Conservation (phyloP, 2,329 filamentous ascomycete species). For the Colletotrichum sansevieriae region DNA sequence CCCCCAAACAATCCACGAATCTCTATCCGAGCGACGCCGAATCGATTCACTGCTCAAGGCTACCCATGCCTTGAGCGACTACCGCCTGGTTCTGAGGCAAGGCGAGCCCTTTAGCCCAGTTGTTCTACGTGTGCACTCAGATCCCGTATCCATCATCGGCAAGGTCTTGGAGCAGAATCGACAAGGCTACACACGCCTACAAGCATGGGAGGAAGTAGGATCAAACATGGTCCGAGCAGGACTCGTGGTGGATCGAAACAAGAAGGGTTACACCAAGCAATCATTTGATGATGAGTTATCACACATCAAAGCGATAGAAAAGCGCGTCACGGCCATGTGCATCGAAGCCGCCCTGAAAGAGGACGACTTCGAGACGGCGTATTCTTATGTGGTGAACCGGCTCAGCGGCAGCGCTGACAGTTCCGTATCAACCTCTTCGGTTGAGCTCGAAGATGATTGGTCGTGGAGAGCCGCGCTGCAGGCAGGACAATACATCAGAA, state of each 20-base stretch:
- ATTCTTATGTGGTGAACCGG: conserved; percentile 83
- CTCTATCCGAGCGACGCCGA: conserved; percentile 64
- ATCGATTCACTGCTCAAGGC: conserved; percentile 76
- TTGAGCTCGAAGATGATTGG: conserved; percentile 67
- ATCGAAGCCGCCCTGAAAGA: conserved; percentile 81
- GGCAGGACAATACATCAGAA: conserved; percentile 80
- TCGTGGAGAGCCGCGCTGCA: conserved; percentile 84
- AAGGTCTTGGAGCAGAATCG: conserved; percentile 83
- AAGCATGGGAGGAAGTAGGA: conserved; percentile 79
- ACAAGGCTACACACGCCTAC: conserved; percentile 79
- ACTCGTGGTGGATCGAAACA: conserved; percentile 55
- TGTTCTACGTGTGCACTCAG: conserved; percentile 79
- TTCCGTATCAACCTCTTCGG: conserved; percentile 46
- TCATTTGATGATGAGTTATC: conserved; percentile 46
- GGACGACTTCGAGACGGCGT: conserved; percentile 88
- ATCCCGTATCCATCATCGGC: conserved; percentile 79
- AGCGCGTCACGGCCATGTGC: conserved; percentile 82
- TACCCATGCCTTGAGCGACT: conserved; percentile 81
- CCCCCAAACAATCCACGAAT: conserved; percentile 66
- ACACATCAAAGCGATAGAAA: conserved; percentile 60
- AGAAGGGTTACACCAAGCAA: conserved; percentile 44
- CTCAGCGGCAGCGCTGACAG: conserved; percentile 59
- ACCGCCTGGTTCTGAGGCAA: conserved; percentile 82
- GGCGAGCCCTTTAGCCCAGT: conserved; percentile 85
- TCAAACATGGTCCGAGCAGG: conserved; percentile 74